A percentile compares a stretch with the other conserved stretches of the same genome.
Evolutionary conservation across 768 basidiomycete genomes (phyloP).

Genomic region (Mycena metata): DNA sequence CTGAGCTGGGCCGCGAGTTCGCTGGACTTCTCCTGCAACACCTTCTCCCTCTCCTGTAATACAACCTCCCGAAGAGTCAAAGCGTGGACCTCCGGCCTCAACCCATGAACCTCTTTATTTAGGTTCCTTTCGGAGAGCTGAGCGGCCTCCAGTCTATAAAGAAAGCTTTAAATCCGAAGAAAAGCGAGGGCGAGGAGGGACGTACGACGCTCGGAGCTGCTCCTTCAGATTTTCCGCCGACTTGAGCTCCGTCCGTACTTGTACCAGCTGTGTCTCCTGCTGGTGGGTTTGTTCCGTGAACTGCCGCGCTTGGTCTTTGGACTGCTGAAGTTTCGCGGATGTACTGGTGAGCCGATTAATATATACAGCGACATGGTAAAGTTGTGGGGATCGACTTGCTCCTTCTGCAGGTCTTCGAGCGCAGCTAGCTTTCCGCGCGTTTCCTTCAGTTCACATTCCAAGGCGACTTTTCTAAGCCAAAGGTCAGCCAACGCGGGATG

Average conservation of each 20-base stretch:
- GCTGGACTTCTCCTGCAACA: constrained; percentile 30
- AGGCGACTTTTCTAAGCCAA: constrained; percentile 17
- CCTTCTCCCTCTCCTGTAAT: constrained; percentile 32
- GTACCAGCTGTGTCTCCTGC: constrained; percentile 14
- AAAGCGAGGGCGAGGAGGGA: not conserved
- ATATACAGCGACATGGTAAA: not conserved
- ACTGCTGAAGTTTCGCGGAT: constrained; percentile 18
- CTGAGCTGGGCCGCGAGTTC: constrained; percentile 14
- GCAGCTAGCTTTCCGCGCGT: constrained; percentile 10
- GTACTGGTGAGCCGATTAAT: constrained; percentile 8
- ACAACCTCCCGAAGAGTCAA: constrained; percentile 29
- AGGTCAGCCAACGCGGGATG: not conserved
- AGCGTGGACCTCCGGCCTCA: constrained; percentile 20
- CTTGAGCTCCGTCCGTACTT: constrained; percentile 17
- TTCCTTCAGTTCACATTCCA: constrained; percentile 27
- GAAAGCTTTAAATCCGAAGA: not conserved
- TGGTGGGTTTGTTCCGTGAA: constrained; percentile 15
- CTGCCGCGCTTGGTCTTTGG: constrained; percentile 1
- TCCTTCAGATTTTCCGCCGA: constrained; percentile 10
- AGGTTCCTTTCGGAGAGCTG: constrained; percentile 3
- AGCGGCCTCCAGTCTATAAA: constrained; percentile 20
- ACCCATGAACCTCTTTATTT: constrained; percentile 15
- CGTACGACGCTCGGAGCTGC: constrained; percentile 26
- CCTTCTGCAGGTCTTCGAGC: constrained; percentile 22
- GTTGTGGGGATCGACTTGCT: constrained; percentile 7